Percentiles rank a stretch among this genome's conserved stretches.
phyloP scores from a whole-genome alignment of 345 rosid species.

The Lagerstroemia speciosa region DNA sequence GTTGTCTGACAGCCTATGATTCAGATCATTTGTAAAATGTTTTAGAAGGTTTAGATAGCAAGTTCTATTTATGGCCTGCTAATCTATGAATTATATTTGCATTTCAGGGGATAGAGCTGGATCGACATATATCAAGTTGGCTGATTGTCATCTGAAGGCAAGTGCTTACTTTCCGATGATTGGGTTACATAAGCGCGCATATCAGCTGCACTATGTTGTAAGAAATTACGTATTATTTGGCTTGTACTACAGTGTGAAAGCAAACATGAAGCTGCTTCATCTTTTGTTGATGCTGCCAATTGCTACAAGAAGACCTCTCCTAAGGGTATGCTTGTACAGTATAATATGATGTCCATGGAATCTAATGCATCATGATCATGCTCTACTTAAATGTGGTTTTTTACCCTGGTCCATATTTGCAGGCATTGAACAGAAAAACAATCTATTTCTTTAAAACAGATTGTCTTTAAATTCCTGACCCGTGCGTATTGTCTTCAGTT shows the following conservation, averaged over 20 bases:
- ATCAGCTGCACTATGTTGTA: neutral
- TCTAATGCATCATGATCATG: too few species aligned
- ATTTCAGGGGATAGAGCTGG: conserved; percentile 81
- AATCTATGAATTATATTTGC: neutral
- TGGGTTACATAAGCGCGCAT: neutral
- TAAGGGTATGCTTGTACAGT: conserved; percentile 39
- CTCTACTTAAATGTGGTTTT: too few species aligned
- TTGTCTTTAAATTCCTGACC: too few species aligned
- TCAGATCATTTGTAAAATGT: neutral
- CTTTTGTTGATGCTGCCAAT: conserved; percentile 82
- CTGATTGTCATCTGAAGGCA: conserved; percentile 71
- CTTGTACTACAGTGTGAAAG: conserved; percentile 48
- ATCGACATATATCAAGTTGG: conserved; percentile 55
- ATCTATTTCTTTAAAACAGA: too few species aligned
- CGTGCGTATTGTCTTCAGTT: too few species aligned
- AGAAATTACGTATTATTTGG: neutral
- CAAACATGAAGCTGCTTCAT: conserved; percentile 83
- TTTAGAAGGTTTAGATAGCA: neutral
- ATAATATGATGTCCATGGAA: too few species aligned
- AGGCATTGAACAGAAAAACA: too few species aligned
- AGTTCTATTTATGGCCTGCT: neutral
- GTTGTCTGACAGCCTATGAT: neutral
- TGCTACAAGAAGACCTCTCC: conserved; percentile 69
- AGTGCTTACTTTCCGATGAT: neutral
- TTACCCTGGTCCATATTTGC: too few species aligned